phyloP scores from a whole-genome alignment of 345 rosid genomes.

The Cochlearia excelsa region DNA sequence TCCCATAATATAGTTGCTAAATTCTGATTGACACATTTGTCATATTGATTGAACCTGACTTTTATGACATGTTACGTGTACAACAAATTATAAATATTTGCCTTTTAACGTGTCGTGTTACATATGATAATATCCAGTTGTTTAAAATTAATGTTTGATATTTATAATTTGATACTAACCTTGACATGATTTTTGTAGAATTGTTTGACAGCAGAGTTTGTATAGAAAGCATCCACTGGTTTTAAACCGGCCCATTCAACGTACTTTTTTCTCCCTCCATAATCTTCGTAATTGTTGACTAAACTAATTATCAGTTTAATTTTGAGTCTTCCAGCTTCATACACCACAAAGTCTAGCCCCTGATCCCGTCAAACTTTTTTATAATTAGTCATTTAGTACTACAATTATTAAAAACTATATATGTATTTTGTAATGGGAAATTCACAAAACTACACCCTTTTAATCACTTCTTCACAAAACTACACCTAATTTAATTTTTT shows the following conservation, averaged over 20 bases:
- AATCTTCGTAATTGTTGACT: constrained; percentile 62
- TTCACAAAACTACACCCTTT: too few relatives aligned
- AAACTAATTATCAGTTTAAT: constrained; percentile 58
- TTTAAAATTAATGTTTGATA: neutral
- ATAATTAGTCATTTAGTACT: neutral
- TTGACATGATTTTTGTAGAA: constrained; percentile 64
- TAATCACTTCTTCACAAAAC: too few relatives aligned
- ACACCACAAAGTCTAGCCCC: constrained; percentile 76
- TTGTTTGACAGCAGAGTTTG: constrained; percentile 45
- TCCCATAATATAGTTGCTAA: neutral
- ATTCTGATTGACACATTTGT: too few relatives aligned
- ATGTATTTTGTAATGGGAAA: too few relatives aligned
- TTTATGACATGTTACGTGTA: constrained; percentile 16
- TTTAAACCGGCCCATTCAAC: constrained; percentile 61
- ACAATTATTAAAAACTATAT: too few relatives aligned
- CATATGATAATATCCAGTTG: constrained; percentile 6
- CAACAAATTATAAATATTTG: neutral
- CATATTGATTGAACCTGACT: too few relatives aligned
- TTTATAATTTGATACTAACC: constrained; percentile 40
- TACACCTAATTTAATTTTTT: too few relatives aligned
- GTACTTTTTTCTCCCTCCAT: constrained; percentile 58
- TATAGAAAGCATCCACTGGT: constrained; percentile 60
- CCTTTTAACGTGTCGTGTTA: constrained; percentile 23
- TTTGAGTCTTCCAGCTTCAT: constrained; percentile 55
- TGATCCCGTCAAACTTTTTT: constrained; percentile 12